Conservation (phyloP, 495 filamentous ascomycete genomes). For the Tetracladium setigerum region DNA sequence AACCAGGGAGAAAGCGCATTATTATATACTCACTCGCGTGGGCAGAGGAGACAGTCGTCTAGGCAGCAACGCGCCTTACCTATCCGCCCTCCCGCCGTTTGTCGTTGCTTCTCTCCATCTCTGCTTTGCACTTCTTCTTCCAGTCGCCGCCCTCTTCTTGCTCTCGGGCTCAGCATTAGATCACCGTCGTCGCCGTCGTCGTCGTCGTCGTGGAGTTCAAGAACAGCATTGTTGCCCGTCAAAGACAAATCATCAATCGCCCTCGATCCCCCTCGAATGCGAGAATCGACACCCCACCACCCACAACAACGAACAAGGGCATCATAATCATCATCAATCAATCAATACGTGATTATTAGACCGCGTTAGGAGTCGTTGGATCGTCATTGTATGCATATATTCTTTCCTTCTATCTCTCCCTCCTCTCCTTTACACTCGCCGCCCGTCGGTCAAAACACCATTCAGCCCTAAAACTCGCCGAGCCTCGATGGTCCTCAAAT, state of each 20-base stretch:
- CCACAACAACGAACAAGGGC: too few relatives aligned
- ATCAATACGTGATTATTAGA: background rate
- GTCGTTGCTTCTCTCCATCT: background rate
- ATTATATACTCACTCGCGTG: slow-evolving; percentile 10
- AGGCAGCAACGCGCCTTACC: slow-evolving; percentile 21
- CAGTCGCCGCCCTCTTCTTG: background rate
- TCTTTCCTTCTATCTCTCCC: background rate
- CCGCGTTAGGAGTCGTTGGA: background rate
- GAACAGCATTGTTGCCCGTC: too few relatives aligned
- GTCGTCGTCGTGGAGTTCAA: background rate
- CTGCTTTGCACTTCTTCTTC: slow-evolving; percentile 2
- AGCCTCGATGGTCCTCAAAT: slow-evolving; percentile 1
- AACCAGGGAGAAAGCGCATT: slow-evolving; percentile 24
- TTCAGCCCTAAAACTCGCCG: slow-evolving; percentile 16
- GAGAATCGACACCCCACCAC: background rate
- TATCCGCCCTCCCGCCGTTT: background rate
- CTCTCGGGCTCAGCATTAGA: background rate
- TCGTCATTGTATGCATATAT: slow-evolving; percentile 6
- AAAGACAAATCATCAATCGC: background rate
- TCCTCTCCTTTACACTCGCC: background rate
- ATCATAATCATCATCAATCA: background rate
- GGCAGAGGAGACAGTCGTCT: too few relatives aligned
- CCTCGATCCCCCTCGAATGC: background rate
- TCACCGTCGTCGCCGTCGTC: background rate
- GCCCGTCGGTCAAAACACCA: slow-evolving; percentile 7